A percentile compares a stretch with the other conserved stretches of the same genome.
phyloP scores from a whole-genome alignment of 2,329 filamentous ascomycete species.

The Colletotrichum gloeosporioides region DNA sequence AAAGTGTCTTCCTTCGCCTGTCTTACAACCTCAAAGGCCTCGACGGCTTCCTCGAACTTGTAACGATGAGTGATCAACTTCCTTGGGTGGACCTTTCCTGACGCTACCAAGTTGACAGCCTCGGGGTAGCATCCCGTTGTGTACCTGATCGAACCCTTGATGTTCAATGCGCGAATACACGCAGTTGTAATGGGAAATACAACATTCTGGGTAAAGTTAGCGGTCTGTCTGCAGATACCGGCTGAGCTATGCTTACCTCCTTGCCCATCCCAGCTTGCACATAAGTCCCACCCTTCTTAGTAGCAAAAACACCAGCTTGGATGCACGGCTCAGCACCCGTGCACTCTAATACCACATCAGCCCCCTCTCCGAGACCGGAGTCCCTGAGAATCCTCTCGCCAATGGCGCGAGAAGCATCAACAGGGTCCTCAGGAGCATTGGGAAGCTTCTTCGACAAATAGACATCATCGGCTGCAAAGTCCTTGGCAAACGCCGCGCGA shows the following conservation, averaged over 20 bases:
- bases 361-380: conserved; percentile 46
- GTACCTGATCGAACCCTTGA: conserved; percentile 75
- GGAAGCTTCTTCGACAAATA: conserved; percentile 41
- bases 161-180: conserved; percentile 76
- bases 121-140: conserved; percentile 76
- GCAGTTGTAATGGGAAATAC: conserved; percentile 72
- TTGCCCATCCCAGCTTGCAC: conserved; percentile 59
- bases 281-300: conserved; percentile 51
- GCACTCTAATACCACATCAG: conserved; percentile 51
- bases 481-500: conserved; percentile 44
- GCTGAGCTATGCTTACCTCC: conserved; percentile 26
- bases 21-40: conserved; percentile 73
- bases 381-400: conserved; percentile 50
- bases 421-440: conserved; percentile 47
- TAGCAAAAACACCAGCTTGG: conserved; percentile 48
- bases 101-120: conserved; percentile 54
- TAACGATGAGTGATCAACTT: conserved; percentile 75
- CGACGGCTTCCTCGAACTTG: conserved; percentile 62
- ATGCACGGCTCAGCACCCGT: conserved; percentile 43
- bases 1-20: conserved; percentile 72
- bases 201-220: conserved; percentile 38
- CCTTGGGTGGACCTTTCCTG: conserved; percentile 45
- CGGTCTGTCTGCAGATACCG: not conserved
- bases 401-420: conserved; percentile 55
- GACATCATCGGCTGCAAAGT: conserved; percentile 49